These are phyloP conservation scores for Fraxinus excelsior DNA, from an alignment of 257 asterid genomes.

Conservation along the genomic window DNA sequence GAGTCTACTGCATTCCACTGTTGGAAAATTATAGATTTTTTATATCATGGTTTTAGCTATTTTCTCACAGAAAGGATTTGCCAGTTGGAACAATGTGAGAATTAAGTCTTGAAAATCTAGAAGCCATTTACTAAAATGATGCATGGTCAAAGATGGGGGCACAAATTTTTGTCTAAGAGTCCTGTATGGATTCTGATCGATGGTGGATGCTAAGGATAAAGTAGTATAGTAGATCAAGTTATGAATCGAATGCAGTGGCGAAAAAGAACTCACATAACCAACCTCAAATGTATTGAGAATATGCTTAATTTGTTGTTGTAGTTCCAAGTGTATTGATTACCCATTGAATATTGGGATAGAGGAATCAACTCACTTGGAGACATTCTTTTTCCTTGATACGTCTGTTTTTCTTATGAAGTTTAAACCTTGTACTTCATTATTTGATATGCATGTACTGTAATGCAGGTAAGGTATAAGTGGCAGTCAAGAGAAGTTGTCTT, in stretches of 20 bases:
- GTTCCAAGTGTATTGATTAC: background rate
- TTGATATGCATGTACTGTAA: background rate
- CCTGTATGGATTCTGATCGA: background rate
- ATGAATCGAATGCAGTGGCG: background rate
- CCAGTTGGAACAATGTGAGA: background rate
- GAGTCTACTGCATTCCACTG: background rate
- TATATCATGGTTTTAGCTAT: background rate
- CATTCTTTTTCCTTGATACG: background rate
- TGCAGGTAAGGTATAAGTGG: constrained; percentile 10
- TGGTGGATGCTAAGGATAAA: background rate
- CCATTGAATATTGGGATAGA: background rate
- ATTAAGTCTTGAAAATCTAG: too few species aligned
- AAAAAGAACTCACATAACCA: background rate
- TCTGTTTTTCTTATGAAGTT: background rate
- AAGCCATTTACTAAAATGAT: background rate
- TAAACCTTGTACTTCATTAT: background rate
- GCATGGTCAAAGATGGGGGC: background rate
- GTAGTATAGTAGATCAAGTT: background rate
- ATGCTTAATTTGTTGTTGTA: too few species aligned
- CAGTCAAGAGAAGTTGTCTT: background rate
- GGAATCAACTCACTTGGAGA: background rate
- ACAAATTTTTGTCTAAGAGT: background rate
- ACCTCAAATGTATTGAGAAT: background rate
- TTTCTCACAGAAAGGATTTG: background rate
- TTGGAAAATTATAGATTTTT: background rate